Conservation (phyloP, 305 asterid genomes). For the Fraxinus dipetala region DNA sequence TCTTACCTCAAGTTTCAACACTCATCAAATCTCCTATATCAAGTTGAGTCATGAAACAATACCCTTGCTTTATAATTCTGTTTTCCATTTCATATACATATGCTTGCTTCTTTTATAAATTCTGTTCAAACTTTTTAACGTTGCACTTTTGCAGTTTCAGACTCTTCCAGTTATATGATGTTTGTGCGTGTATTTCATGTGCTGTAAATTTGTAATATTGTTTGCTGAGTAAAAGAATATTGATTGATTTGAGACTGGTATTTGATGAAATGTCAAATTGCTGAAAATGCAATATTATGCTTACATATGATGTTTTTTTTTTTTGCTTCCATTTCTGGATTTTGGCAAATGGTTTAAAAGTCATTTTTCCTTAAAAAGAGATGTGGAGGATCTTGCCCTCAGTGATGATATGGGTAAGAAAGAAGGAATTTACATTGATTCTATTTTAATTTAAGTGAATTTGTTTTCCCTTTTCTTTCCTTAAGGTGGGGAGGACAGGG, state of each 20-base stretch:
- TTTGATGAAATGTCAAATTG: conserved; percentile 28
- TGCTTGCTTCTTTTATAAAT: background rate
- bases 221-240: conserved; percentile 1
- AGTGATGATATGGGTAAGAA: background rate
- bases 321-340: background rate
- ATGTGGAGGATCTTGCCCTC: background rate
- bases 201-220: background rate
- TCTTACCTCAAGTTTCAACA: background rate
- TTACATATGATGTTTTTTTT: background rate
- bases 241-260: conserved; percentile 3
- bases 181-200: conserved; percentile 6
- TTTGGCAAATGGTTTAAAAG: background rate
- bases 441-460: background rate
- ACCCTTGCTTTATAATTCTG: background rate
- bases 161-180: background rate
- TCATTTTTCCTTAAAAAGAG: background rate
- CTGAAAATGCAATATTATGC: background rate
- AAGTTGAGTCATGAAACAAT: background rate
- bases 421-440: background rate
- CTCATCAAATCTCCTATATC: background rate
- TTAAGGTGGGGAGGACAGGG: background rate
- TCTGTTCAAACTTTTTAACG: background rate
- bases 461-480: background rate
- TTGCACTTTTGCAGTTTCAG: background rate
- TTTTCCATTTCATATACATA: background rate